These are phyloP conservation scores for Fragaria iinumae DNA, from an alignment of 306 rosid genomes.

Conservation along the genomic window DNA sequence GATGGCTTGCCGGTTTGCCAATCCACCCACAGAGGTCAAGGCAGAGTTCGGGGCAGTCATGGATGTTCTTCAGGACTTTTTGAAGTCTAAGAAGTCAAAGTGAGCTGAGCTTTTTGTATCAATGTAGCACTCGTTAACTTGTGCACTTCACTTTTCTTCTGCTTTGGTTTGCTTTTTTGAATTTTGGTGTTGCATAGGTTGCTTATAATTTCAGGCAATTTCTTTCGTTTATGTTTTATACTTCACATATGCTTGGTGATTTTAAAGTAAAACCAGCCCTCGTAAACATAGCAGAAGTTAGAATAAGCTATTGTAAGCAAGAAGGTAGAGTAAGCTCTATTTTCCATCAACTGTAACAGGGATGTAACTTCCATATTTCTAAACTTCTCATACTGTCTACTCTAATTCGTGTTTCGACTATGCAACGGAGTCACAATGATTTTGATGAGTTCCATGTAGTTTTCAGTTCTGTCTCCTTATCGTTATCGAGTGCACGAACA, in stretches of 20 bases:
- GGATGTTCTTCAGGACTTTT: slow-evolving; percentile 49
- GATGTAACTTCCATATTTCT: background rate
- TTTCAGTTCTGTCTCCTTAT: background rate
- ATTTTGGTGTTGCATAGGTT: background rate
- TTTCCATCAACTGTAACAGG: background rate
- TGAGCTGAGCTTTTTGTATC: background rate
- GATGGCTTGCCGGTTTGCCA: slow-evolving; percentile 47
- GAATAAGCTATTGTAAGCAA: background rate
- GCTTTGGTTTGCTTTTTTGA: background rate
- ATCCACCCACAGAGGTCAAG: slow-evolving; percentile 46
- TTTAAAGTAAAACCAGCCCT: background rate
- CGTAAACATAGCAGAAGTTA: background rate
- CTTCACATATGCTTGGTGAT: background rate
- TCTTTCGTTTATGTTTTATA: background rate
- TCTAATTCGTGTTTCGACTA: background rate
- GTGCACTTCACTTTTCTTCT: background rate
- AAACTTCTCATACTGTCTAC: background rate
- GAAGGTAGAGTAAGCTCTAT: background rate
- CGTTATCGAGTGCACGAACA: background rate
- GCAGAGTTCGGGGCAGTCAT: slow-evolving; percentile 49
- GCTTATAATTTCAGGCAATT: background rate
- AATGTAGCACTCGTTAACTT: background rate
- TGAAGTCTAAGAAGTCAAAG: slow-evolving; percentile 27
- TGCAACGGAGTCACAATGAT: background rate
- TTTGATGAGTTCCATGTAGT: background rate